A percentile compares a stretch with the other conserved stretches of the same genome.
Evolutionary conservation across 176 grass and related monocot genomes (phyloP).

Genomic region (Eragrostis curvula): DNA sequence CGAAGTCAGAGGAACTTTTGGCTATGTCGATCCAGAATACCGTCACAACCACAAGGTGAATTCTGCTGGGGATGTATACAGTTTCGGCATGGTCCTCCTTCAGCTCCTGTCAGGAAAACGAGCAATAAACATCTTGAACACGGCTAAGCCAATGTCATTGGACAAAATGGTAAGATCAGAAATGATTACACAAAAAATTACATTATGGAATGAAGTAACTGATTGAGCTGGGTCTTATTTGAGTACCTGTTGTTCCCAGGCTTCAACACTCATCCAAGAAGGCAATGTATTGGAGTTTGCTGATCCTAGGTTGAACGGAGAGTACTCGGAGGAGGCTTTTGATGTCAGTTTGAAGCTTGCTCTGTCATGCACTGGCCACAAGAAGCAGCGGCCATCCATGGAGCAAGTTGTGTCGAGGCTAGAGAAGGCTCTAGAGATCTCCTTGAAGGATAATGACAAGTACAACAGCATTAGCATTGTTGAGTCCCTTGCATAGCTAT

Average conservation of each 20-base stretch:
- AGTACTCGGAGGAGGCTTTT: conserved; percentile 60
- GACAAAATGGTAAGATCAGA: conserved; percentile 55
- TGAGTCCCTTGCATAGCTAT: conserved; percentile 38
- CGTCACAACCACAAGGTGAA: conserved; percentile 71
- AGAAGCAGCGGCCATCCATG: conserved; percentile 64
- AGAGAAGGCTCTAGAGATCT: conserved; percentile 62
- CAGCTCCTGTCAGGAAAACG: conserved; percentile 66
- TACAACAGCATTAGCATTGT: conserved; percentile 32
- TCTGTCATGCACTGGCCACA: conserved; percentile 67
- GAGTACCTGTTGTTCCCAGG: conserved; percentile 43
- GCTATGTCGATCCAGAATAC: conserved; percentile 80
- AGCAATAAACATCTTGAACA: conserved; percentile 68
- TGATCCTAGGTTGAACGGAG: conserved; percentile 62
- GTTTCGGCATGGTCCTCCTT: conserved; percentile 72
- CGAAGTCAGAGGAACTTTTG: conserved; percentile 79
- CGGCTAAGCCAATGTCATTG: conserved; percentile 61
- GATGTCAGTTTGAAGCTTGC: conserved; percentile 64
- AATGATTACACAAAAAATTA: conserved; percentile 1
- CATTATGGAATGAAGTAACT: background rate
- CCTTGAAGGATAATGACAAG: conserved; percentile 34
- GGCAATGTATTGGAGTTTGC: conserved; percentile 56
- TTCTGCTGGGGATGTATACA: conserved; percentile 76
- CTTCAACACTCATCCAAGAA: conserved; percentile 49
- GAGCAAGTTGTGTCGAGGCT: conserved; percentile 59
- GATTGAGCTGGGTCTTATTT: background rate